A percentile compares a stretch with the other conserved stretches of the same genome.
Evolutionary conservation across 2,329 filamentous ascomycete genomes (phyloP).

Genomic region (Uncinocarpus reesii): DNA sequence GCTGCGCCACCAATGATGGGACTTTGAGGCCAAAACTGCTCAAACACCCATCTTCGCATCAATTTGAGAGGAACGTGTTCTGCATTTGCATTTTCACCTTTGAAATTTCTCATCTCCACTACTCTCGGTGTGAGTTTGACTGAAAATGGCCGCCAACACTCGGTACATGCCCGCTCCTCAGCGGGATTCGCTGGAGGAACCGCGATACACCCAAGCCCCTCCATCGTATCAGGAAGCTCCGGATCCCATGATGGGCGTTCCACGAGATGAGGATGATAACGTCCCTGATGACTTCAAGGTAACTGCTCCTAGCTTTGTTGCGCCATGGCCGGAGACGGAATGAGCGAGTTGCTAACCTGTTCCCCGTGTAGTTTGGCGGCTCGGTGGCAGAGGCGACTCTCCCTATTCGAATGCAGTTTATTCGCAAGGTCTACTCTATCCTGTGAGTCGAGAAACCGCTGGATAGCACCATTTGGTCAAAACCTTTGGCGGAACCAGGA

Average conservation of each 20-base stretch:
- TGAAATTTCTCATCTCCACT: no score
- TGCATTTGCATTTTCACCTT: background rate
- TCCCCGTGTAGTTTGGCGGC: slow-evolving; percentile 61
- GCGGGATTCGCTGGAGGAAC: slow-evolving; percentile 73
- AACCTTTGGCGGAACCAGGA: no score
- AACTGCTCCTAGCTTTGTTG: slow-evolving; percentile 14
- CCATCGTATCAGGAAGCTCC: slow-evolving; percentile 65
- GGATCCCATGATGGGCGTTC: slow-evolving; percentile 47
- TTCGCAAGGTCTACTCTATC: slow-evolving; percentile 96
- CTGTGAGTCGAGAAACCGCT: slow-evolving; percentile 43
- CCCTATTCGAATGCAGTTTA: slow-evolving; percentile 92
- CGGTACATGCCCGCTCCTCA: slow-evolving; percentile 78
- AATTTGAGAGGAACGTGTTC: background rate
- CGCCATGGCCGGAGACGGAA: background rate
- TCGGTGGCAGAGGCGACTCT: slow-evolving; percentile 87
- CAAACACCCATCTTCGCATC: background rate
- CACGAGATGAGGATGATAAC: slow-evolving; percentile 77
- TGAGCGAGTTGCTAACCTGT: slow-evolving; percentile 11
- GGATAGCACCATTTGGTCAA: background rate
- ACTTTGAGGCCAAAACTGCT: background rate
- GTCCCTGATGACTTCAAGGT: slow-evolving; percentile 96
- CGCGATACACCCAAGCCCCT: slow-evolving; percentile 62
- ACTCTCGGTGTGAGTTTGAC: background rate
- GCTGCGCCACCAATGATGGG: background rate
- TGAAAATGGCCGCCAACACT: slow-evolving; percentile 58